Evolutionary conservation across 1,139 yeast genomes (phyloP), one percentile per base, ranked within the genome.

Genomic region (Suhomyces guaymorum): DNA sequence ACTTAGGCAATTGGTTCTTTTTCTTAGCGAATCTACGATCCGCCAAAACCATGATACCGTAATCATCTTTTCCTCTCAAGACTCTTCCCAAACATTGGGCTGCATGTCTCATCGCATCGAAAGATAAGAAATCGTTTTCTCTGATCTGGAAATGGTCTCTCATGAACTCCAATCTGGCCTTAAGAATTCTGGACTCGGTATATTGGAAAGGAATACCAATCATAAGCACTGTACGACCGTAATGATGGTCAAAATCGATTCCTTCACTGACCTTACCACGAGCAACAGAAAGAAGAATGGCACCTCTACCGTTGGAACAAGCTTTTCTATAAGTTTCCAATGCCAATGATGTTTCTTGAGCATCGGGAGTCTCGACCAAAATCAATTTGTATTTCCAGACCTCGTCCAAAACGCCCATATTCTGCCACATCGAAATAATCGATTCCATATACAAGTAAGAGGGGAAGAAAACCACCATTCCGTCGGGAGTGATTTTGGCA

Each of bases 51-150:
- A 92, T 92, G 51, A 94, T 86, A 42, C 99, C 99, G 58, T 94
- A 92, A 63, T 92, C 99, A 56, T 92, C 97, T 56, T 92, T 92
- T 45, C 99, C 98, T 66, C 99, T 79, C 47, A 92, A 67, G 35
- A 92, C 98, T 55, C 99, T 78, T 10, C 99, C 99, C 52, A 92
- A 64, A 63, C 99, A 92, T 62, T 92, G 99, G 0, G 99, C 98
- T 3, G 98, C 99, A 66, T 92, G 99, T 55, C 99, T 79, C 98
- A 92, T 94, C 20, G 99, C 99, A 63, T 92, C 99, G 73, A 92
- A 92, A 15, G 97, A 89, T 28, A 92, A 61, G 55, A 92, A 92
- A 52, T 94, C 98, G 54, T 88, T 90, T 54, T 92, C 98, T 44
- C 88, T 74, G 35, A 92, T 92, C 50, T 88, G 95, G 55, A 79